Evolutionary conservation across 2,329 filamentous ascomycete genomes (phyloP).

Genomic region (Taxawa tesnikishii): DNA sequence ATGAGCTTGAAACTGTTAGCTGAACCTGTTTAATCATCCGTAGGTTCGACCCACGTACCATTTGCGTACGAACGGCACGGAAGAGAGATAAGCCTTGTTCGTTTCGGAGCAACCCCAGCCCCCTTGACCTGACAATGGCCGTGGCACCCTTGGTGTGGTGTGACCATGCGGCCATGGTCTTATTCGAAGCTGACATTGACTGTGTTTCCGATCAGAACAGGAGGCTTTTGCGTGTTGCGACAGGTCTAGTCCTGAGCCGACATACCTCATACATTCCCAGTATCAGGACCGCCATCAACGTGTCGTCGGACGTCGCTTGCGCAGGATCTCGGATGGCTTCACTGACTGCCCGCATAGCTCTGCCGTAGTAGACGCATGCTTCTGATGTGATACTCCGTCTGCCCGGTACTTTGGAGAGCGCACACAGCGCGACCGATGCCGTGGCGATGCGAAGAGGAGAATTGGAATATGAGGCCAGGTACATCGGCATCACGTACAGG

Average conservation of each 20-base stretch:
- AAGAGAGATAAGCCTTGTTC: constrained; percentile 5
- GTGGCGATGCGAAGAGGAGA: constrained; percentile 4
- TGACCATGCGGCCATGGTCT: constrained; percentile 39
- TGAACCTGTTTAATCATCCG: too few species aligned
- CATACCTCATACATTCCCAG: constrained; percentile 47
- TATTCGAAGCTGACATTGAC: constrained; percentile 16
- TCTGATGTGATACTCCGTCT: background rate
- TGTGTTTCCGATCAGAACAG: background rate
- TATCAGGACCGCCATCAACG: constrained; percentile 47
- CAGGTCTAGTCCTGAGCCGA: constrained; percentile 1
- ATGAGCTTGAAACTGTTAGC: constrained; percentile 3
- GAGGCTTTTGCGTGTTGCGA: background rate
- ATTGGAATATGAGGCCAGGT: background rate
- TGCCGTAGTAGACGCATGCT: constrained; percentile 3
- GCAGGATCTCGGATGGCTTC: constrained; percentile 40
- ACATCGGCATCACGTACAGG: constrained; percentile 4
- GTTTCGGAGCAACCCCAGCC: constrained; percentile 18
- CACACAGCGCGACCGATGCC: constrained; percentile 5
- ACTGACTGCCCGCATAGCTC: constrained; percentile 22
- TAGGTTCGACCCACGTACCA: background rate
- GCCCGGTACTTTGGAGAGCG: constrained; percentile 5
- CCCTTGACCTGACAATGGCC: constrained; percentile 40
- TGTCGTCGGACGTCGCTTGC: constrained; percentile 41
- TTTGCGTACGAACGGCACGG: constrained; percentile 4
- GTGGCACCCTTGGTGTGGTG: constrained; percentile 49